Evolutionary conservation across 306 rosid genomes (phyloP).

Genomic region (Vigna nakashimae): DNA sequence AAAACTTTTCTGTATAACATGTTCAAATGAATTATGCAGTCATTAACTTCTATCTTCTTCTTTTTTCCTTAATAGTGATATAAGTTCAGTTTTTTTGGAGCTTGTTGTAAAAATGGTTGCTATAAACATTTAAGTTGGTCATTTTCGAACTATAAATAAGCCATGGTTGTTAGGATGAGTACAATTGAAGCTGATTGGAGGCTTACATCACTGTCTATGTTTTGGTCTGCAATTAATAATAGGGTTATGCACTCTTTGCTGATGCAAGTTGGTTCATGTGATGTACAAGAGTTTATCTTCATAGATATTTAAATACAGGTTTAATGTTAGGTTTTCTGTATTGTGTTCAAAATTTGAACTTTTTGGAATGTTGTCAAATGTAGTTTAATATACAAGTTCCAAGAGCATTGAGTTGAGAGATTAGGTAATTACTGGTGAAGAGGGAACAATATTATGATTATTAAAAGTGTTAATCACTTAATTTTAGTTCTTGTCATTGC

Average conservation of each 20-base stretch:
- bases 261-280: slow-evolving; percentile 14
- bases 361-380: background rate
- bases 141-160: background rate
- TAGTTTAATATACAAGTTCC: slow-evolving; percentile 24
- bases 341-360: background rate
- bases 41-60: no score
- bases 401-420: slow-evolving; percentile 1
- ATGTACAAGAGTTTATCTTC: slow-evolving; percentile 14
- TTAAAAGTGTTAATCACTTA: slow-evolving; percentile 15
- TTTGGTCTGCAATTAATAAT: slow-evolving; percentile 31
- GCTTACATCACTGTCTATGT: background rate
- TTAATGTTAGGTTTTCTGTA: slow-evolving; percentile 11
- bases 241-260: slow-evolving; percentile 13
- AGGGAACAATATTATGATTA: slow-evolving; percentile 6
- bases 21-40: no score
- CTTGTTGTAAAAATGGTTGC: background rate
- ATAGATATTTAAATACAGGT: background rate
- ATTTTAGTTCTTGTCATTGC: slow-evolving; percentile 4
- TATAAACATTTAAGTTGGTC: background rate
- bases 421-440: slow-evolving; percentile 2
- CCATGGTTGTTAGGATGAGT: slow-evolving; percentile 26
- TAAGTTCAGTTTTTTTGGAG: background rate
- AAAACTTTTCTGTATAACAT: no score
- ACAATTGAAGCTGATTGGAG: slow-evolving; percentile 29
- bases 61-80: background rate